Evolutionary conservation across 805 yeast species (phyloP).

Genomic region (Sungouiozyma ichnusensis): DNA sequence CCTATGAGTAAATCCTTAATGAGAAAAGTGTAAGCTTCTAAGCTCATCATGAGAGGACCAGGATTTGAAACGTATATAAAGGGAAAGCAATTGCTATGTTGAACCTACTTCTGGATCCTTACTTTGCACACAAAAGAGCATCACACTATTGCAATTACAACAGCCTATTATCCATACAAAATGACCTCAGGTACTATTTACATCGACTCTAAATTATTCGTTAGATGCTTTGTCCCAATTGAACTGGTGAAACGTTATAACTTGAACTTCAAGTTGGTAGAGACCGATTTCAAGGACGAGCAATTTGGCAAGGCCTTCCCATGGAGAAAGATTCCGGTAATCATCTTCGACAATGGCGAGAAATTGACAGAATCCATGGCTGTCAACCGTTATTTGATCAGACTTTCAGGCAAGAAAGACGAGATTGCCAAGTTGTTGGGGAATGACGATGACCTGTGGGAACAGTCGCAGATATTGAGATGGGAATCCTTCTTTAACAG

Average conservation of each 20-base stretch:
- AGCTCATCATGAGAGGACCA: too few relatives aligned
- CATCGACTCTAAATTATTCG: background rate
- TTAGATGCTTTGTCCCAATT: background rate
- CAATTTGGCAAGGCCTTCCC: conserved; percentile 45
- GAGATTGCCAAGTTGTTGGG: conserved; percentile 44
- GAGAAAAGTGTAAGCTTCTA: too few relatives aligned
- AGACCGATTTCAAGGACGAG: conserved; percentile 18
- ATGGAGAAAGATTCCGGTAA: conserved; percentile 53
- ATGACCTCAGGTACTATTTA: background rate
- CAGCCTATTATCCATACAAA: too few relatives aligned
- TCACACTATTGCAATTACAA: too few relatives aligned
- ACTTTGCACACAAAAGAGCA: too few relatives aligned
- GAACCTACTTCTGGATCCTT: too few relatives aligned
- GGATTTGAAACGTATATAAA: too few relatives aligned
- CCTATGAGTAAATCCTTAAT: too few relatives aligned
- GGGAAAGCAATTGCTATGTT: too few relatives aligned
- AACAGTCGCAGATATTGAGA: conserved; percentile 45
- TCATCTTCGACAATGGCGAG: conserved; percentile 61
- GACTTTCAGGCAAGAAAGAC: conserved; percentile 28
- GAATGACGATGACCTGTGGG: conserved; percentile 7
- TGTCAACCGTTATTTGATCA: conserved; percentile 38
- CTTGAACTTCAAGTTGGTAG: conserved; percentile 36
- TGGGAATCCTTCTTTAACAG: conserved; percentile 70
- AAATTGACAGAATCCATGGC: conserved; percentile 63
- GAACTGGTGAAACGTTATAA: background rate